A percentile compares a stretch with the other conserved stretches of the same genome.
Evolutionary conservation across 306 rosid species (phyloP).

Genomic region (Bauhinia variegata): DNA sequence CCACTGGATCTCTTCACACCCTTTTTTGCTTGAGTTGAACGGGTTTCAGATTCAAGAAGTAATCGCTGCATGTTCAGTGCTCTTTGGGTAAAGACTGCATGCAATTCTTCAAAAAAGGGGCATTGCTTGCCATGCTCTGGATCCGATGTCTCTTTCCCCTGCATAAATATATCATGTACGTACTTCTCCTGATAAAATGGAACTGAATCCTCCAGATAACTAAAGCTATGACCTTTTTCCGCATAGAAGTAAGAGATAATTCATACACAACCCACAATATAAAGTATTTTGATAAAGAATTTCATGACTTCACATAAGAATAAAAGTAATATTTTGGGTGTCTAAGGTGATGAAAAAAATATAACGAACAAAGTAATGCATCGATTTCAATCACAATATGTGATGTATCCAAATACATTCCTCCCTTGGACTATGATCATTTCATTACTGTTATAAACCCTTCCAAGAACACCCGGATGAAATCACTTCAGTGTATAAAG

Average conservation of each 20-base stretch:
- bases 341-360: background rate
- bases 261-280: slow-evolving; percentile 3
- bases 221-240: background rate
- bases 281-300: background rate
- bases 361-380: background rate
- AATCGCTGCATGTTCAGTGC: slow-evolving; percentile 67
- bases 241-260: slow-evolving; percentile 16
- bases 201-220: background rate
- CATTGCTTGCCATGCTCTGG: slow-evolving; percentile 73
- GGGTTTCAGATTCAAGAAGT: slow-evolving; percentile 70
- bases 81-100: slow-evolving; percentile 72
- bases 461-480: slow-evolving; percentile 8
- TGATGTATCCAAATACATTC: background rate
- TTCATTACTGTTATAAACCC: slow-evolving; percentile 9
- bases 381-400: too few species aligned
- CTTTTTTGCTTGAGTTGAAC: slow-evolving; percentile 54
- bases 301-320: background rate
- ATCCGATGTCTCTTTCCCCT: slow-evolving; percentile 92
- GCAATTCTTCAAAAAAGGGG: slow-evolving; percentile 86
- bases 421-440: background rate
- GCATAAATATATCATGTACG: slow-evolving; percentile 29
- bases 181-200: background rate
- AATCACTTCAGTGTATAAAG: background rate
- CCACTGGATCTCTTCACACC: slow-evolving; percentile 55
- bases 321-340: background rate